A percentile compares a stretch with the other conserved stretches of the same genome.
Evolutionary conservation across 2,329 filamentous ascomycete species (phyloP).

Genomic region (Lachnellula occidentalis): DNA sequence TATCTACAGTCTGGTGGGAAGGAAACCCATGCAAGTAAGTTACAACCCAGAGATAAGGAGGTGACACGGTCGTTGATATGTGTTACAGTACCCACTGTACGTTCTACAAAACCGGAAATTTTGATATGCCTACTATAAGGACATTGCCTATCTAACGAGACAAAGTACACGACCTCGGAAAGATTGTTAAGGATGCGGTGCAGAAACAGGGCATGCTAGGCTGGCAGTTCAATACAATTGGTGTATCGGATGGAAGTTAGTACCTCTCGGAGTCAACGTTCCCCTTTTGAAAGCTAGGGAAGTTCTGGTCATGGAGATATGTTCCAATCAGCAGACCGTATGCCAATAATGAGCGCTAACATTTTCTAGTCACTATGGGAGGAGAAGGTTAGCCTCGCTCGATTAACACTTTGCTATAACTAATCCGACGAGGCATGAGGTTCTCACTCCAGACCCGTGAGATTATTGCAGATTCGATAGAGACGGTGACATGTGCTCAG

Average conservation of each 20-base stretch:
- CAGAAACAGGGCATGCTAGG: conserved; percentile 81
- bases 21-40: conserved; percentile 91
- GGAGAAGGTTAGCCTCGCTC: conserved; percentile 60
- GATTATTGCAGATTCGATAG: conserved; percentile 90
- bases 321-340: not conserved
- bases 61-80: conserved; percentile 8
- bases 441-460: conserved; percentile 88
- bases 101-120: conserved; percentile 17
- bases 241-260: conserved; percentile 57
- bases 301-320: not conserved
- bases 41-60: conserved; percentile 5
- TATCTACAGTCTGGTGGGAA: conserved; percentile 56
- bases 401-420: conserved; percentile 1
- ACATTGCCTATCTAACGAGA: conserved; percentile 28
- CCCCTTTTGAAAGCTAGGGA: not conserved
- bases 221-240: conserved; percentile 39
- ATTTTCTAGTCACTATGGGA: conserved; percentile 86
- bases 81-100: conserved; percentile 43
- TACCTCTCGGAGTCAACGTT: not conserved
- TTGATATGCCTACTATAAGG: conserved; percentile 1
- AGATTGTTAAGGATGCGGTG: conserved; percentile 77
- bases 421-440: conserved; percentile 69
- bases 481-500: conserved; percentile 50
- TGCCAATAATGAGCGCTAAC: not conserved
- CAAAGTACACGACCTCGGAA: conserved; percentile 75